phyloP scores from a whole-genome alignment of 345 rosid species.

The Bretschneidera sinensis region DNA sequence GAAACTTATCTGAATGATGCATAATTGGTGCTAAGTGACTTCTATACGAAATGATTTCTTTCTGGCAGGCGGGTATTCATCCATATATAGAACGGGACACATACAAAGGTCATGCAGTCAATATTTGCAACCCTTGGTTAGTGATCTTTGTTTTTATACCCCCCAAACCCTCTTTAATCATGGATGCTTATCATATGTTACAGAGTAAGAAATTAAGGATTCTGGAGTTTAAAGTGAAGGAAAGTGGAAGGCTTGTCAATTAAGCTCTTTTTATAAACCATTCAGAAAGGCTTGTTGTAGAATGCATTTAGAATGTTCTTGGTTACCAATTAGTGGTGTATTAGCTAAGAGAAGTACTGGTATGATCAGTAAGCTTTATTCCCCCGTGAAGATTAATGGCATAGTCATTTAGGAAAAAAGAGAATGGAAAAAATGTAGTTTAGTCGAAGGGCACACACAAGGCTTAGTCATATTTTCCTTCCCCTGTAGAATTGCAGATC shows the following conservation, averaged over 20 bases:
- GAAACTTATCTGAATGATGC: background rate
- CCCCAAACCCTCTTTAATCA: too few relatives aligned
- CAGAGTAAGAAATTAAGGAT: too few relatives aligned
- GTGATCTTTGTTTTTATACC: slow-evolving; percentile 23
- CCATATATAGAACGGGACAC: slow-evolving; percentile 14
- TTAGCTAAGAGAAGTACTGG: too few relatives aligned
- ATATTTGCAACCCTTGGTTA: slow-evolving; percentile 37
- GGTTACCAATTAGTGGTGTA: background rate
- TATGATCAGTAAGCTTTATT: background rate
- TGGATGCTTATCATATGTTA: background rate
- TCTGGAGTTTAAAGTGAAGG: background rate
- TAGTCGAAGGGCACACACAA: background rate
- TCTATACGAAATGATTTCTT: background rate
- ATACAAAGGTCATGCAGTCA: slow-evolving; percentile 22
- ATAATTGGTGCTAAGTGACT: background rate
- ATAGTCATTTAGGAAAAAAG: too few relatives aligned
- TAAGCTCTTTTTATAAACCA: too few relatives aligned
- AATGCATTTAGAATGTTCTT: too few relatives aligned
- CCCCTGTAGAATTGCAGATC: too few relatives aligned
- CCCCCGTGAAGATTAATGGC: background rate
- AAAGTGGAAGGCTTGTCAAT: too few relatives aligned
- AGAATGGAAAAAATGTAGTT: background rate
- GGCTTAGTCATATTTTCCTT: background rate
- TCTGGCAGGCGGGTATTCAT: slow-evolving; percentile 33
- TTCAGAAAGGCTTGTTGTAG: background rate